These are phyloP conservation scores for Penicillium turbatum DNA, from an alignment of 495 filamentous ascomycete species.

Conservation along the genomic window DNA sequence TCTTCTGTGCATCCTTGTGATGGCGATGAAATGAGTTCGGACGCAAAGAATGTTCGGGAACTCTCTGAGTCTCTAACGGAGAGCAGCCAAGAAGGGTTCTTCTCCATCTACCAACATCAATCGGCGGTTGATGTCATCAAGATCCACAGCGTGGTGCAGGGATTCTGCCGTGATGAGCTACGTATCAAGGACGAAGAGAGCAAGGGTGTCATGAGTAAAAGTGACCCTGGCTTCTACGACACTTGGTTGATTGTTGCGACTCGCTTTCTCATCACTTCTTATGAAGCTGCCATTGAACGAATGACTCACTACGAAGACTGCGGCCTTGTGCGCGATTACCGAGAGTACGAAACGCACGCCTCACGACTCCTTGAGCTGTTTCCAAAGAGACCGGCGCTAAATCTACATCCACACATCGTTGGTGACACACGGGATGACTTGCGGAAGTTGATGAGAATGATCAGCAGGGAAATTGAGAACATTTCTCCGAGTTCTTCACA, in stretches of 20 bases:
- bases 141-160: conserved; percentile 75
- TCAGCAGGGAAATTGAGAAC: conserved; percentile 55
- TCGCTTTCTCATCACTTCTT: conserved; percentile 58
- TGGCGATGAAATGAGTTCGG: conserved; percentile 17
- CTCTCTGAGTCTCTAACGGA: conserved; percentile 37
- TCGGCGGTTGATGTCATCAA: conserved; percentile 62
- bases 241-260: conserved; percentile 62
- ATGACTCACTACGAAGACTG: conserved; percentile 51
- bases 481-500: conserved; percentile 48
- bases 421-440: conserved; percentile 45
- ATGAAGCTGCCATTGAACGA: conserved; percentile 55
- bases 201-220: conserved; percentile 18
- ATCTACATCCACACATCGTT: conserved; percentile 14
- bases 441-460: conserved; percentile 44
- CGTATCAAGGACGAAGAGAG: conserved; percentile 51
- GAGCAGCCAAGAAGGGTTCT: conserved; percentile 47
- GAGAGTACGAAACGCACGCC: conserved; percentile 66
- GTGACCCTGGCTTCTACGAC: conserved; percentile 34
- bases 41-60: conserved; percentile 27
- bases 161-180: conserved; percentile 68
- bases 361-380: conserved; percentile 46
- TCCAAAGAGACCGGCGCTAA: conserved; percentile 36
- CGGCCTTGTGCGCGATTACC: conserved; percentile 67
- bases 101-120: conserved; percentile 43
- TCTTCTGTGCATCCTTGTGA: conserved; percentile 19